phyloP scores from a whole-genome alignment of 2,329 filamentous ascomycete species.

The Mycosphaerella arachidis region DNA sequence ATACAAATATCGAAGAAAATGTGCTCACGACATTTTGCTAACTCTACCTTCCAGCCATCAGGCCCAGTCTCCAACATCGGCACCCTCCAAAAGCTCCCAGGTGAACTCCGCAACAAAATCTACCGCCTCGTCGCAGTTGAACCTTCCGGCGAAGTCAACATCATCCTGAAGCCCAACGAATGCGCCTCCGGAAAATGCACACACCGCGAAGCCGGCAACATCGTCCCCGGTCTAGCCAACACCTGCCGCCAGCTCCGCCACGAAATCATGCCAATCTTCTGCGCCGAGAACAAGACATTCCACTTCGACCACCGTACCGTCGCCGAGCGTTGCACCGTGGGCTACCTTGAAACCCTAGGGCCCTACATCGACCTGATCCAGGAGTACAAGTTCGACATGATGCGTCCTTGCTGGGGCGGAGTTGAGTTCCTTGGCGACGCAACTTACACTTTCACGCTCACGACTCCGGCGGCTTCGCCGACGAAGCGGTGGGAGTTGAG shows the following conservation, averaged over 20 bases:
- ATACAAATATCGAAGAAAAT: not conserved
- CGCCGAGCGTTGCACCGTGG: slow-evolving; percentile 19
- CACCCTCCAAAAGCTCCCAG: slow-evolving; percentile 23
- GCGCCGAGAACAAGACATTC: slow-evolving; percentile 20
- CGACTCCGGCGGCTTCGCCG: not conserved
- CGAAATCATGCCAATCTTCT: slow-evolving; percentile 24
- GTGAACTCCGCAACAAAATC: slow-evolving; percentile 26
- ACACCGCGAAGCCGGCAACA: slow-evolving; percentile 14
- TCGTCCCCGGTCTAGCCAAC: slow-evolving; percentile 21
- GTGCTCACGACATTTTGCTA: not conserved
- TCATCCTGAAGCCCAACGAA: slow-evolving; percentile 12
- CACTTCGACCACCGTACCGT: slow-evolving; percentile 24
- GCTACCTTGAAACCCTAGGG: slow-evolving; percentile 18
- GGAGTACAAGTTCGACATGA: slow-evolving; percentile 16
- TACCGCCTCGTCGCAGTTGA: slow-evolving; percentile 21
- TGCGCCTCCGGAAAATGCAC: slow-evolving; percentile 20
- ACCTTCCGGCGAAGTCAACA: slow-evolving; percentile 5
- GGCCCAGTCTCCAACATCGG: slow-evolving; percentile 22
- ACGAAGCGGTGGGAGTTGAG: not conserved
- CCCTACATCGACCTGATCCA: slow-evolving; percentile 15
- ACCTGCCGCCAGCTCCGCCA: slow-evolving; percentile 25
- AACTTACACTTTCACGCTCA: slow-evolving; percentile 20
- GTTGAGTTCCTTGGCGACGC: slow-evolving; percentile 7
- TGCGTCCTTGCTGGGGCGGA: slow-evolving; percentile 12
- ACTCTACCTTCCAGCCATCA: not conserved